phyloP scores from a whole-genome alignment of 2,329 filamentous ascomycete genomes.

The Colletotrichum musae region DNA sequence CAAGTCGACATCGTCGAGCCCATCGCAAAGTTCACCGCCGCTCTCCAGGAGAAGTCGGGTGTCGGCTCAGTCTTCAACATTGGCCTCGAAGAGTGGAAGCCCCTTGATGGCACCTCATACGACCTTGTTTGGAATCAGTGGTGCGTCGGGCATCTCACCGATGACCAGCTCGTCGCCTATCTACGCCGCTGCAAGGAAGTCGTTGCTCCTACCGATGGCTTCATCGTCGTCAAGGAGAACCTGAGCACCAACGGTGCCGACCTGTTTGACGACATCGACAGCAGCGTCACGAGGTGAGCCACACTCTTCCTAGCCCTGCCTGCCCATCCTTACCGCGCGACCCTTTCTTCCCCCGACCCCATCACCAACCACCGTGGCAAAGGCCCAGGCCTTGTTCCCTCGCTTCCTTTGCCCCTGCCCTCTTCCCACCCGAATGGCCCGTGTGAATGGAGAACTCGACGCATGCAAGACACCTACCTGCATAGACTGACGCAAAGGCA shows the following conservation, averaged over 20 bases:
- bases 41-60: conserved; percentile 70
- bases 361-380: conserved; percentile 5
- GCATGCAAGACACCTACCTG: conserved; percentile 40
- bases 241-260: conserved; percentile 71
- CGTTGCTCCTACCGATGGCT: conserved; percentile 47
- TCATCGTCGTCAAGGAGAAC: conserved; percentile 75
- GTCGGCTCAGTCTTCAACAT: conserved; percentile 76
- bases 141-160: conserved; percentile 88
- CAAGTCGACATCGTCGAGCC: conserved; percentile 89
- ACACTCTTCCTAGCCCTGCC: not conserved
- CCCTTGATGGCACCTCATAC: conserved; percentile 67
- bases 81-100: conserved; percentile 80
- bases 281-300: conserved; percentile 40
- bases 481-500: conserved; percentile 30
- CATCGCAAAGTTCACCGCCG: conserved; percentile 82
- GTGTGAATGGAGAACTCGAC: conserved; percentile 12
- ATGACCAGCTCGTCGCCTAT: conserved; percentile 78
- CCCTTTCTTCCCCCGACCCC: conserved; percentile 24
- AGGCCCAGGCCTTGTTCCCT: conserved; percentile 11
- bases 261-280: conserved; percentile 59
- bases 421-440: conserved; percentile 18
- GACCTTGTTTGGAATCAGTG: conserved; percentile 92
- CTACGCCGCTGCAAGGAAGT: conserved; percentile 71
- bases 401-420: not conserved
- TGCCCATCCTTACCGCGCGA: conserved; percentile 2